Evolutionary conservation across 371 early-diverging fungal species (phyloP).

Genomic region (Mycotypha africana): DNA sequence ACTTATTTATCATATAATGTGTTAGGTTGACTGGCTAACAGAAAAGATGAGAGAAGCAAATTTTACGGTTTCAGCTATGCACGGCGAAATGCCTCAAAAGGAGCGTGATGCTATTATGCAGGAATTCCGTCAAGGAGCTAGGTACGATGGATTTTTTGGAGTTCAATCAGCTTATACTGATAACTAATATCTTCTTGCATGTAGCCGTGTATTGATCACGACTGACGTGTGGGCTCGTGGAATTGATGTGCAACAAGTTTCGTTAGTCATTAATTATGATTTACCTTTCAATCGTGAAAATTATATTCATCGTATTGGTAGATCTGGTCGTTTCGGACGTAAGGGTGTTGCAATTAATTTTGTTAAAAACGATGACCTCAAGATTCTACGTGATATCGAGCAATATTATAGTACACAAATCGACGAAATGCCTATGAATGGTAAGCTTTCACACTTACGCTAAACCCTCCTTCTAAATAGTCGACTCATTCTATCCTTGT

Average conservation of each 20-base stretch:
- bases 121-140: conserved; percentile 83
- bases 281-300: conserved; percentile 91
- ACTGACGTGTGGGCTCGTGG: conserved; percentile 97
- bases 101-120: conserved; percentile 90
- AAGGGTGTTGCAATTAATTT: conserved; percentile 99
- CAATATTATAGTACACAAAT: conserved; percentile 93
- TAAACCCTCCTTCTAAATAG: no score
- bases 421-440: conserved; percentile 93
- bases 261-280: conserved; percentile 91
- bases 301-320: conserved; percentile 96
- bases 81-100: conserved; percentile 96
- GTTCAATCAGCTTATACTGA: no score
- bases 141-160: conserved; percentile 43
- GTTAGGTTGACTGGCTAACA: conserved; percentile 94
- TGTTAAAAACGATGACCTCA: conserved; percentile 86
- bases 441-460: no score
- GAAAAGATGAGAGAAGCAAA: conserved; percentile 89
- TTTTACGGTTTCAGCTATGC: conserved; percentile 98
- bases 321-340: conserved; percentile 97
- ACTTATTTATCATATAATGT: no score
- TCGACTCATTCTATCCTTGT: no score
- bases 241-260: conserved; percentile 97
- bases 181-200: no score
- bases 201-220: conserved; percentile 88
- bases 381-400: conserved; percentile 87